These are phyloP conservation scores for Stemphylium vesicarium DNA, from an alignment of 2,329 filamentous ascomycete species.

Conservation along the genomic window DNA sequence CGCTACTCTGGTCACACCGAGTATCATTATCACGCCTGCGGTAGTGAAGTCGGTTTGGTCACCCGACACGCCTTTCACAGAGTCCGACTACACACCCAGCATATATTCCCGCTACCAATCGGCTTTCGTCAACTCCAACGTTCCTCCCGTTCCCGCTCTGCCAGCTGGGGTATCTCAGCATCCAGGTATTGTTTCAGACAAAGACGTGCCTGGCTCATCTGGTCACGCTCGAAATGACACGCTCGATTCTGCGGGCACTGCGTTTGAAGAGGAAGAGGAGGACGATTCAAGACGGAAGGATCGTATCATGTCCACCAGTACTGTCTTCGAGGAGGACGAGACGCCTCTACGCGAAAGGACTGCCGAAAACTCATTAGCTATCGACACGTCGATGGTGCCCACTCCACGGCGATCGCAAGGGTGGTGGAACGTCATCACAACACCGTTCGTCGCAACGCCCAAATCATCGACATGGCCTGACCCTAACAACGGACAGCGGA, in stretches of 20 bases:
- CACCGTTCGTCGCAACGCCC: constrained; percentile 64
- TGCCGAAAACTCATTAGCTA: constrained; percentile 41
- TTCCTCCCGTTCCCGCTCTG: constrained; percentile 59
- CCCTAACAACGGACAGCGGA: constrained; percentile 26
- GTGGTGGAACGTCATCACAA: constrained; percentile 80
- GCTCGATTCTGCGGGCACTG: constrained; percentile 45
- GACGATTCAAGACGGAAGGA: constrained; percentile 51
- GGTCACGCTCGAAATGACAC: constrained; percentile 40
- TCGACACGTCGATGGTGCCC: constrained; percentile 52
- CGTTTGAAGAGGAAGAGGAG: constrained; percentile 62
- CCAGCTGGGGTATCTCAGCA: constrained; percentile 30
- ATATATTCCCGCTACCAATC: constrained; percentile 65
- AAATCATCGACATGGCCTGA: constrained; percentile 46
- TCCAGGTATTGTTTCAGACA: constrained; percentile 3
- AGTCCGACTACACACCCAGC: constrained; percentile 64
- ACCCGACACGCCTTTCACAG: constrained; percentile 62
- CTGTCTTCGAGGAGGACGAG: constrained; percentile 74
- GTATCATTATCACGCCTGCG: constrained; percentile 61
- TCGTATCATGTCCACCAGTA: constrained; percentile 63
- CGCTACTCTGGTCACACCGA: constrained; percentile 53
- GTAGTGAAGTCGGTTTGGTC: constrained; percentile 64
- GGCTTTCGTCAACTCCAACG: constrained; percentile 44
- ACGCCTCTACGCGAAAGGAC: constrained; percentile 37
- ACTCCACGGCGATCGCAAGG: constrained; percentile 67
- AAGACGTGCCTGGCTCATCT: constrained; percentile 1